phyloP scores from a whole-genome alignment of 2,329 filamentous ascomycete genomes.

The Biscogniauxia marginata region DNA sequence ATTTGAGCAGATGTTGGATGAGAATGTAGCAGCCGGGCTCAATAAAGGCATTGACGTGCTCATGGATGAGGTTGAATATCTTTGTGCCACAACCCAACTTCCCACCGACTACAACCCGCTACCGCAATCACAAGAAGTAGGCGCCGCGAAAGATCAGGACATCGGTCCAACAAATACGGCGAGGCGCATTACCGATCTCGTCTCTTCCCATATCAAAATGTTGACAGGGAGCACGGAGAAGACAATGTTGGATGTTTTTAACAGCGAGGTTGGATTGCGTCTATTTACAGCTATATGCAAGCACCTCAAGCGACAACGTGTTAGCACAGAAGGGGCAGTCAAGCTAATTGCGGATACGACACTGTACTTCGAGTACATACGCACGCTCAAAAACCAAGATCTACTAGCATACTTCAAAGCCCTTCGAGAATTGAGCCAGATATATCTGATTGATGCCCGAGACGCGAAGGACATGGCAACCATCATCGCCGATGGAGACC shows the following conservation, averaged over 20 bases:
- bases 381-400: constrained; percentile 77
- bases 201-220: constrained; percentile 88
- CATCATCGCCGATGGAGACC: constrained; percentile 87
- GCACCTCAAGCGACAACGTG: constrained; percentile 92
- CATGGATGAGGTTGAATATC: constrained; percentile 97
- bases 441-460: constrained; percentile 83
- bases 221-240: constrained; percentile 94
- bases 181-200: constrained; percentile 75
- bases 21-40: constrained; percentile 89
- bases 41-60: constrained; percentile 98
- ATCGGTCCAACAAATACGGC: constrained; percentile 74
- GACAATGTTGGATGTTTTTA: constrained; percentile 97
- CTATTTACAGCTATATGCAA: constrained; percentile 93
- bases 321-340: constrained; percentile 85
- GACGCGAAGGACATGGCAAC: constrained; percentile 94
- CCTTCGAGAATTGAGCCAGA: constrained; percentile 87
- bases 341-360: constrained; percentile 97
- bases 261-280: constrained; percentile 91
- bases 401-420: constrained; percentile 89
- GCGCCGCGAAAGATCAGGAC: constrained; percentile 36
- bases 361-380: constrained; percentile 82
- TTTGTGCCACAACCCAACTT: constrained; percentile 83
- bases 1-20: constrained; percentile 98
- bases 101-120: constrained; percentile 88
- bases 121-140: constrained; percentile 34